Percentiles rank a stretch among this genome's conserved stretches.
Evolutionary conservation across 352 stramenopile species (phyloP).

Genomic region (Phytophthora cryptogea): DNA sequence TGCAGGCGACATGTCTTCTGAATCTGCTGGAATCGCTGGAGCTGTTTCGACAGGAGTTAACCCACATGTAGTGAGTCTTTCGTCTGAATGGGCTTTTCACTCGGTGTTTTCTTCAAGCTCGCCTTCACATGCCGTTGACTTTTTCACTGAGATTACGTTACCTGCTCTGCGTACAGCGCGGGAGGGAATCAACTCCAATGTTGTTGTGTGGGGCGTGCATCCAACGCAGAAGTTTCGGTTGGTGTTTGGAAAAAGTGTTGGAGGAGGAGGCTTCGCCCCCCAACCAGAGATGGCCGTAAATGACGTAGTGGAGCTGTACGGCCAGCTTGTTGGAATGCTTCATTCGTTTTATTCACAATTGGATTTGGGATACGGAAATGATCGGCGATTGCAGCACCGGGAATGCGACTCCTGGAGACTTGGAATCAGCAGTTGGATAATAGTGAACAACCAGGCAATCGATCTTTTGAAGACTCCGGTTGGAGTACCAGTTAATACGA

Average conservation of each 20-base stretch:
- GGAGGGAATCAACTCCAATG: constrained; percentile 65
- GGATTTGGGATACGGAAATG: constrained; percentile 15
- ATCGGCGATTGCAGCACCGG: neutral
- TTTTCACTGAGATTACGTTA: constrained; percentile 62
- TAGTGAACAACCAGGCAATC: constrained; percentile 67
- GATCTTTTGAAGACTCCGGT: constrained; percentile 48
- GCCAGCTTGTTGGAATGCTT: constrained; percentile 59
- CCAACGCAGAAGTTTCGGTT: constrained; percentile 76
- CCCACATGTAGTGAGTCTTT: neutral
- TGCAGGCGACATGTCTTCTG: constrained; percentile 13
- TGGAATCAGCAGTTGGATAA: constrained; percentile 72
- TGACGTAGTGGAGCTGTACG: constrained; percentile 57
- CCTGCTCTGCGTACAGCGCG: constrained; percentile 47
- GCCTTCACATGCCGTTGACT: constrained; percentile 43
- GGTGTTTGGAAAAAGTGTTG: constrained; percentile 66
- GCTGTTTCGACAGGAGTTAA: neutral
- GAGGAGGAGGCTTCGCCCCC: constrained; percentile 16
- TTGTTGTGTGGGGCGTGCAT: constrained; percentile 68
- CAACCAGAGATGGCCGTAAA: constrained; percentile 29
- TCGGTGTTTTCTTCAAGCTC: constrained; percentile 57
- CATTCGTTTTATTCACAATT: constrained; percentile 49
- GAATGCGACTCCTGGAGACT: constrained; percentile 39
- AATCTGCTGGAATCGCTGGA: neutral
- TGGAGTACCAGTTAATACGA: constrained; percentile 2
- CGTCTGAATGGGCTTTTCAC: constrained; percentile 65